Evolutionary conservation across 148 eudicot species (phyloP), one percentile per base, ranked within the genome.

Genomic region (Fallopia convolvulus): DNA sequence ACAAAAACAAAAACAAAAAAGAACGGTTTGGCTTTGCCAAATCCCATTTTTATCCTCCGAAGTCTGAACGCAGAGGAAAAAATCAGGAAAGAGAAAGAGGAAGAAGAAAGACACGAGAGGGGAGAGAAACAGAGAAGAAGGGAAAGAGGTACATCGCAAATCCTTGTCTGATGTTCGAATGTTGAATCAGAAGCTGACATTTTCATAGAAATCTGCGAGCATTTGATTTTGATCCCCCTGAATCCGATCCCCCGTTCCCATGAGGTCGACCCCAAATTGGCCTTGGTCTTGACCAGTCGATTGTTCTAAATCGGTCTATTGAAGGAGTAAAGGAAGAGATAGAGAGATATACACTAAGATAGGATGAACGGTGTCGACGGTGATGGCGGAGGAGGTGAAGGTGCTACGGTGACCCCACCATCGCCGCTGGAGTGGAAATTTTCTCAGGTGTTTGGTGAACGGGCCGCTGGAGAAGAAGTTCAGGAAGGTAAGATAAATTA

Each of bases 401-500:
- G 79, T 36, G 82, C 82, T 44, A 60, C 84, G 80, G 77, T 78
- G 56, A 77, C 84, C 40, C 85, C 93, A 63, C 89, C 90, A 10
- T 73, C 84, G 78, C 83, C 93, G 87, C 81, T 92, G 47, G 98
- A 94, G 72, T 92, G 97, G 97, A 89, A 87, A 83, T 94, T 93
- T 78, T 93, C 97, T 75, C 97, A 93, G 90, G 97, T 93, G 40
- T 93, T 94, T 79, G 97, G 97, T 2, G 97, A 94, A 75, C 84
- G 98, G 18, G 85, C 93, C 17, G 98, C 95, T 52, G 97, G 93
- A 12, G 97, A 94, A 80, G 97, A 94, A 84, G 98, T 94, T 32
- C 98, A 94, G 66, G 97, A 94, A 92, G 98, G 98, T 94, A 75
- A 76, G 72, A 11, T 2, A 18, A 2, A 10, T 1, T 74, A 40